Conservation (phyloP, 73 alveolate species). For the Paramecium bursaria region DNA sequence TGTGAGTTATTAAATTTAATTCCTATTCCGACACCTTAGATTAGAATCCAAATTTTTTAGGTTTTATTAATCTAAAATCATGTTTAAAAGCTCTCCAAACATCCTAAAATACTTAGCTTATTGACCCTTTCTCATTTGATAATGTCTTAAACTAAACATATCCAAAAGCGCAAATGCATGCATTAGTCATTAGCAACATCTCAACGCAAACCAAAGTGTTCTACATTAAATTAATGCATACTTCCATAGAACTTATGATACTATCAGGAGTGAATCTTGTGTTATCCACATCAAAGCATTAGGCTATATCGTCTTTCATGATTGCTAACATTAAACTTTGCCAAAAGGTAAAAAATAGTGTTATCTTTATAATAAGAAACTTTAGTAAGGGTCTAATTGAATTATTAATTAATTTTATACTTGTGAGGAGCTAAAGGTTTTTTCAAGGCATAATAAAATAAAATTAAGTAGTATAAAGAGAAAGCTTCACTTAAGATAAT, state of each 20-base stretch:
- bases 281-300: conserved; percentile 42
- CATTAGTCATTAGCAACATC: conserved; percentile 65
- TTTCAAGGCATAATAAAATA: conserved; percentile 66
- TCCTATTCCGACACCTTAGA: conserved; percentile 36
- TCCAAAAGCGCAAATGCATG: conserved; percentile 61
- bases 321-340: conserved; percentile 32
- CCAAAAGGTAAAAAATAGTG: conserved; percentile 71
- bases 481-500: conserved; percentile 57
- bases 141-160: conserved; percentile 12
- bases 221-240: neutral
- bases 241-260: conserved; percentile 61
- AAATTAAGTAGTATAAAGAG: conserved; percentile 60
- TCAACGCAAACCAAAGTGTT: conserved; percentile 69
- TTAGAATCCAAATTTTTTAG: conserved; percentile 66
- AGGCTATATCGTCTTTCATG: conserved; percentile 55
- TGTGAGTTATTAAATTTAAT: neutral
- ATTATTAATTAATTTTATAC: neutral
- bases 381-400: conserved; percentile 58
- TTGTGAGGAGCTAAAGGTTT: conserved; percentile 63
- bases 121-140: conserved; percentile 27
- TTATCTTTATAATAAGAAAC: conserved; percentile 59
- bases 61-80: conserved; percentile 68
- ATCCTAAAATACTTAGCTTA: conserved; percentile 60
- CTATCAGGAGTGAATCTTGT: conserved; percentile 6
- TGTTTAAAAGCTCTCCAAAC: conserved; percentile 64